Evolutionary conservation across 768 basidiomycete species (phyloP), one percentile per base, ranked within the genome.

Genomic region (Mycena rebaudengoi): DNA sequence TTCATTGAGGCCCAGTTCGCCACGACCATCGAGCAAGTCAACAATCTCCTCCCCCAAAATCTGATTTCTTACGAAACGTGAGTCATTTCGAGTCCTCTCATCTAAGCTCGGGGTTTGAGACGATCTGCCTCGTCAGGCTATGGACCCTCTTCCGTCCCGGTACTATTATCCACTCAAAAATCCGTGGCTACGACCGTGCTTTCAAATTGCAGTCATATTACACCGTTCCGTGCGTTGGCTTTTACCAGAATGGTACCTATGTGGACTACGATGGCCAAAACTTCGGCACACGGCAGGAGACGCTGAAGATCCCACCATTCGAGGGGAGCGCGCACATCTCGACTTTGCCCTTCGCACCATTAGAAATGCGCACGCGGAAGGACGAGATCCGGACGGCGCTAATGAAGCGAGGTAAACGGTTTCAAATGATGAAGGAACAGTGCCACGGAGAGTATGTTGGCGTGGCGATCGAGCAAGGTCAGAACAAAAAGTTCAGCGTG

Each of bases 311-410:
- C 41, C 53, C 54, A 1, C 61, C 61, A 1, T 67, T 67, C 41
- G 46, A 10, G 7, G 66, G 66, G 10, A 53, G 45, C n/a, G n/a
- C 41, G 35, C 33, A 41, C 16, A 67, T 67, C 26, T 26, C 51
- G 3, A 44, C 33, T 8, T 33, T 67, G 33, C 44, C 50, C 21
- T 57, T 57, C 25, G 61, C 86, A 21, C 86, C 88, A 0, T 69
- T 92, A 40, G 76, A 79, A 39, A 77, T 91, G 40, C 81, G 82
- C 20, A 74, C 80, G 6, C 90, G 91, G 1, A 90, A 91, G 65
- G 78, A 75, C 67, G 86, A 86, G 64, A 91, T 89, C 63, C 71
- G 72, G 4, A 83, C 85, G 44, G 74, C 91, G n/a, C 67, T 93
- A 28, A 67, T 67, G 50, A 54, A 60, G 48, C 61, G 66, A n/a